Evolutionary conservation across 1,284 basidiomycete species (phyloP).

Genomic region (Amylostereum chailletii): DNA sequence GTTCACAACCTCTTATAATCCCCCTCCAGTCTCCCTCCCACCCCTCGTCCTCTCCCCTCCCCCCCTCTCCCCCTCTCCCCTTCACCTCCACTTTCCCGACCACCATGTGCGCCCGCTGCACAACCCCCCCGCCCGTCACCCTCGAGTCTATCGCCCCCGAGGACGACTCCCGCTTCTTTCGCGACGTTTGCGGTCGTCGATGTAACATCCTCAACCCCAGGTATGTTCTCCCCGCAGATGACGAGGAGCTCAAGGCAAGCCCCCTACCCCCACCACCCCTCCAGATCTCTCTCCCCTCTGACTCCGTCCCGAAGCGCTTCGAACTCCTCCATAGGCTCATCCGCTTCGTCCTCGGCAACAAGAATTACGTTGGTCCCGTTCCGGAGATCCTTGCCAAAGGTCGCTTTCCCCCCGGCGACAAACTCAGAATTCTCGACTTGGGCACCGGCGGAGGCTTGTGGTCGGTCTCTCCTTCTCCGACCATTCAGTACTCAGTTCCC

Average conservation of each 20-base stretch:
- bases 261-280: background rate
- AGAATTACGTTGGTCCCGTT: constrained; percentile 56
- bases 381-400: constrained; percentile 34
- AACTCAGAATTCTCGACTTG: constrained; percentile 46
- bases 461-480: constrained; percentile 23
- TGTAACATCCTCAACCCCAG: constrained; percentile 40
- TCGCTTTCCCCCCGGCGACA: constrained; percentile 17
- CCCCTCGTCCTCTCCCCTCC: background rate
- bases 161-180: constrained; percentile 43
- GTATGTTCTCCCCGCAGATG: constrained; percentile 54
- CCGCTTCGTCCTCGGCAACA: constrained; percentile 53
- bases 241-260: constrained; percentile 48
- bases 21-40: background rate
- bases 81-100: background rate
- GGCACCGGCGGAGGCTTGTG: constrained; percentile 59
- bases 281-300: background rate
- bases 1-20: no score
- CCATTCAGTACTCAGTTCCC: constrained; percentile 1
- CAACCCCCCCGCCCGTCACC: constrained; percentile 19
- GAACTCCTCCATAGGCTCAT: constrained; percentile 53
- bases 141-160: constrained; percentile 26
- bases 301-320: constrained; percentile 35
- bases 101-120: constrained; percentile 11
- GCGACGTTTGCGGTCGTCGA: constrained; percentile 33
- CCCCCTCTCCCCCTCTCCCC: constrained; percentile 2